A percentile compares a stretch with the other conserved stretches of the same genome.
phyloP scores from a whole-genome alignment of 768 basidiomycete genomes.

The Calocybe indica region DNA sequence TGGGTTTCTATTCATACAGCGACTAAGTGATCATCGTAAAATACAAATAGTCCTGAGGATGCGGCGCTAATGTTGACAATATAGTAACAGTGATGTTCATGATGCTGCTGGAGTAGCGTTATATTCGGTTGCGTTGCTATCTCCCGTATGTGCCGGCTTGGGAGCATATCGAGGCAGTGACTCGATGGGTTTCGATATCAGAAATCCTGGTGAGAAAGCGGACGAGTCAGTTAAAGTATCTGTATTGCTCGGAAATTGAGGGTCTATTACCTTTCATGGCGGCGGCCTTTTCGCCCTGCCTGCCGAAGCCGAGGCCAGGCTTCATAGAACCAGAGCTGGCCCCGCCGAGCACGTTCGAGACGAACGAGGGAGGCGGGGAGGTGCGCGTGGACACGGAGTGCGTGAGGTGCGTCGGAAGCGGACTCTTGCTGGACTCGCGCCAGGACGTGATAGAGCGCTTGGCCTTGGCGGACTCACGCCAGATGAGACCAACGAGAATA shows the following conservation, averaged over 20 bases:
- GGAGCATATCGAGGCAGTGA: conserved; percentile 53
- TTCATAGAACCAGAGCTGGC: conserved; percentile 21
- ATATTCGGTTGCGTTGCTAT: conserved; percentile 3
- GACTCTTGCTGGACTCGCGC: conserved; percentile 47
- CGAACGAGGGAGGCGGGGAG: conserved; percentile 27
- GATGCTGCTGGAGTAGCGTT: conserved; percentile 1
- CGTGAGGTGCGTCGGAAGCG: conserved; percentile 46
- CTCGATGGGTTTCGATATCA: conserved; percentile 59
- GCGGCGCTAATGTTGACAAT: not conserved
- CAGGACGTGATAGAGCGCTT: conserved; percentile 63
- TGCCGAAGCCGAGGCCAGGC: conserved; percentile 70
- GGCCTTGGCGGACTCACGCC: conserved; percentile 53
- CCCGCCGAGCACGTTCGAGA: conserved; percentile 28
- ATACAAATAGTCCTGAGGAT: not conserved
- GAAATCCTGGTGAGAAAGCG: conserved; percentile 30
- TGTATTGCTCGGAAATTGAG: not conserved
- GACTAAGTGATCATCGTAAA: not conserved
- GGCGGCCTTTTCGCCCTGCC: conserved; percentile 72
- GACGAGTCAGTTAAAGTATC: conserved; percentile 3
- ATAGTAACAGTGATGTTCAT: not conserved
- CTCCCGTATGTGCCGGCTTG: conserved; percentile 18
- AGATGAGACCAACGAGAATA: conserved; percentile 71
- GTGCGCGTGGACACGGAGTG: conserved; percentile 26
- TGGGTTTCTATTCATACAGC: too few species aligned
- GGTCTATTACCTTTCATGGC: conserved; percentile 43